phyloP scores from a whole-genome alignment of 768 basidiomycete species.

The Suillus weaverae region DNA sequence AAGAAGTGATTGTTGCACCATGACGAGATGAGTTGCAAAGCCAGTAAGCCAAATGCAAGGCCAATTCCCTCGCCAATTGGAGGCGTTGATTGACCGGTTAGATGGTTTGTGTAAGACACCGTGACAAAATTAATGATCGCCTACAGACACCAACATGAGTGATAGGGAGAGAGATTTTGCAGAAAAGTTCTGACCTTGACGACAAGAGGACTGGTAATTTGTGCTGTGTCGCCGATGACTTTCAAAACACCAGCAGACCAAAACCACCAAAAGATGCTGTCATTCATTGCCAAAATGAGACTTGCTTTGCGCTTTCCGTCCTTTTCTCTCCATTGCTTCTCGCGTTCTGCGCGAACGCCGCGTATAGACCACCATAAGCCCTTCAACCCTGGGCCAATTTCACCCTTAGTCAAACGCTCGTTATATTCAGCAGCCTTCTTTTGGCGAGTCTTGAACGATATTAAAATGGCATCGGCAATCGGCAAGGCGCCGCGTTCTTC shows the following conservation, averaged over 20 bases:
- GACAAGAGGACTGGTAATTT: slow-evolving; percentile 72
- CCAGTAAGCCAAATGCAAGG: slow-evolving; percentile 66
- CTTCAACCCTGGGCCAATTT: slow-evolving; percentile 55
- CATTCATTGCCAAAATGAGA: slow-evolving; percentile 69
- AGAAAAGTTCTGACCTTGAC: slow-evolving; percentile 59
- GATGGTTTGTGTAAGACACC: slow-evolving; percentile 55
- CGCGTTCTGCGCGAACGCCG: slow-evolving; percentile 47
- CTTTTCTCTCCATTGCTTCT: slow-evolving; percentile 62
- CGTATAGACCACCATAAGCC: slow-evolving; percentile 60
- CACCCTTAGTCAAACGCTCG: slow-evolving; percentile 59
- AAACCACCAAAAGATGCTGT: slow-evolving; percentile 75
- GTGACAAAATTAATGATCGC: slow-evolving; percentile 71
- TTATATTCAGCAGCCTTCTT: slow-evolving; percentile 71
- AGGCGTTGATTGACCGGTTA: slow-evolving; percentile 38
- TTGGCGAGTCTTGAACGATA: slow-evolving; percentile 61
- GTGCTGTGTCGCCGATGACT: slow-evolving; percentile 67
- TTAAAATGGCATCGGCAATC: slow-evolving; percentile 62
- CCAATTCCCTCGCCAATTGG: slow-evolving; percentile 66
- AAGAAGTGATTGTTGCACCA: slow-evolving; percentile 81
- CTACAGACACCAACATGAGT: slow-evolving; percentile 31
- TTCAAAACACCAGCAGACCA: slow-evolving; percentile 67
- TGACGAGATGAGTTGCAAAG: slow-evolving; percentile 66
- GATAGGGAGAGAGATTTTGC: neutral
- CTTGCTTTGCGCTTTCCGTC: slow-evolving; percentile 66
- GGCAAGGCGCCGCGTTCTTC: slow-evolving; percentile 55